Evolutionary conservation across 1,139 yeast genomes (phyloP).

Genomic region (Candida sp.): DNA sequence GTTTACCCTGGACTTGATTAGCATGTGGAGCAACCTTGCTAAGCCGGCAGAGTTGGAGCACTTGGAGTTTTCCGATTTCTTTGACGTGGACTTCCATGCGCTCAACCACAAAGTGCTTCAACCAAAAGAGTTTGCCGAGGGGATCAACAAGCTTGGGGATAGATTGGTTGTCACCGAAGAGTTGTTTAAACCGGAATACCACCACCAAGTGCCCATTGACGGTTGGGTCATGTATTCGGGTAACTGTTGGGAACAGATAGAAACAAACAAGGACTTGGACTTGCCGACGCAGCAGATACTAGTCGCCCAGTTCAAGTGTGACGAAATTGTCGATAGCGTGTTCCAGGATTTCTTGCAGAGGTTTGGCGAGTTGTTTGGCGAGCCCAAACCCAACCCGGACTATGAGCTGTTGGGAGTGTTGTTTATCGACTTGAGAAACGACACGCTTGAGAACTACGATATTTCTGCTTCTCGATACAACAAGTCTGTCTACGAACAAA

Average conservation of each 20-base stretch:
- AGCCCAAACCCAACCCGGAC: slow-evolving; percentile 22
- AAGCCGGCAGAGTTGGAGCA: slow-evolving; percentile 70
- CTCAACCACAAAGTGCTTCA: slow-evolving; percentile 87
- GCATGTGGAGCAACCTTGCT: slow-evolving; percentile 78
- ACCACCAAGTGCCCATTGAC: slow-evolving; percentile 88
- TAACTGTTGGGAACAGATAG: slow-evolving; percentile 95
- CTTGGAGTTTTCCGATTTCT: slow-evolving; percentile 69
- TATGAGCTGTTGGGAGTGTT: slow-evolving; percentile 43
- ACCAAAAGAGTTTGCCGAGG: slow-evolving; percentile 69
- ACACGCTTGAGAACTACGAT: slow-evolving; percentile 61
- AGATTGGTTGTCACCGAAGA: slow-evolving; percentile 43
- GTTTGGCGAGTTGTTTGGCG: slow-evolving; percentile 25
- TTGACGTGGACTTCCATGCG: slow-evolving; percentile 83
- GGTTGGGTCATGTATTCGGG: slow-evolving; percentile 96
- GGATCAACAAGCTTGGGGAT: slow-evolving; percentile 69
- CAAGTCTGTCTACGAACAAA: slow-evolving; percentile 64
- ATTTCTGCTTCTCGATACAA: slow-evolving; percentile 75
- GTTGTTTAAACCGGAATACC: slow-evolving; percentile 75
- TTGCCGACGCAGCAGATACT: slow-evolving; percentile 95
- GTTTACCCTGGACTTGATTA: slow-evolving; percentile 67
- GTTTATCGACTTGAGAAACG: slow-evolving; percentile 44
- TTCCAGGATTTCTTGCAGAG: slow-evolving; percentile 49
- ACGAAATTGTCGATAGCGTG: slow-evolving; percentile 70
- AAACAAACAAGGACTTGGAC: slow-evolving; percentile 90
- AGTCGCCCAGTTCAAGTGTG: slow-evolving; percentile 95